Evolutionary conservation across 345 rosid genomes (phyloP), one percentile per base, ranked within the genome.

Genomic region (Acer campestre): DNA sequence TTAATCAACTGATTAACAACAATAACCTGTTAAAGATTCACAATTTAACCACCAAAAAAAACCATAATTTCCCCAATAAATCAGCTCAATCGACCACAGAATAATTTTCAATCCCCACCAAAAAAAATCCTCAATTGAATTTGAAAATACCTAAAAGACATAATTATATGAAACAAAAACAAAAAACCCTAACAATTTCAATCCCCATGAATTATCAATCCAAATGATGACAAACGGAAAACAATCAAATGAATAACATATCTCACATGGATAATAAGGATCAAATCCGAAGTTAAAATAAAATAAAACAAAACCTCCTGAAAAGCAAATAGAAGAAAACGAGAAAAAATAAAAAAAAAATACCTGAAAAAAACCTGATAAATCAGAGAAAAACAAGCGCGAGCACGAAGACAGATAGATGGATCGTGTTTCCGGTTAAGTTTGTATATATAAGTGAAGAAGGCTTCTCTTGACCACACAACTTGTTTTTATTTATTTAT

Each of bases 381-480:
- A 42, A 25, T 42, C 73, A 68, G 78, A 77, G 59, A 63, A 31
- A 58, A 40, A 38, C 42, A 71, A 11, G 48, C 25, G 63, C 16
- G 9, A 51, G 17, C 72, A 51, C 8, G 3, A 14, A 61, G 31
- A 71, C 49, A 20, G 29, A 31, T 31, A 35, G 0, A 25, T 69
- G 40, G 67, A 16, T 42, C 12, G 56, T 13, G 20, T 14, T 73
- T 13, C 53, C 18, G 18, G 16, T 58, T 2, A 12, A 11, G 29
- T 51, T 14, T 61, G 4, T 22, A 7, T 61, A 61, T 73, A 61
- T 16, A 61, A 61, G 51, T 14, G 16, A 73, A 42, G 23, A 61
- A 22, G 68, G 68, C 76, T 42, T 44, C 56, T 23, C 22, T 10
- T 38, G 40, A 14, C 76, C 76, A 44, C 76, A 73, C 56, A 73